Base-by-base conservation (phyloP, 352 stramenopile species). In the Phytophthora meadii region DNA sequence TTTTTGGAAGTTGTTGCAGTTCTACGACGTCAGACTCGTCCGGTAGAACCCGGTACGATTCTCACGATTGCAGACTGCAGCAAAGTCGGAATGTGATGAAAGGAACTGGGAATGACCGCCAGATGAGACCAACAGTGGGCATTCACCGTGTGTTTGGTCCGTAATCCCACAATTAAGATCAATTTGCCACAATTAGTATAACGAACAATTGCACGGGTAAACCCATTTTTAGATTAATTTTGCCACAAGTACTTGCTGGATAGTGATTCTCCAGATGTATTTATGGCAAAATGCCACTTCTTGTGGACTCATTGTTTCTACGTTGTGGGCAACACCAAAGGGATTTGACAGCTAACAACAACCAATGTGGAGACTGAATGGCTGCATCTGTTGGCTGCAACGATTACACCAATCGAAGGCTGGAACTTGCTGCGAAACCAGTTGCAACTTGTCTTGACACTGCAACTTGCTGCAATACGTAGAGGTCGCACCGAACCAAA, bases 301-400 rank as follows among this genome's bases (percentile, higher is more conserved):
- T 65, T 59, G 61, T 54, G 53, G 52, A 63, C 60, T 64, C 61
- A 58, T 53, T 55, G 60, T 63, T 68, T 68, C 51, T 63, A 56
- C 52, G 45, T 68, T 61, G 52, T 48, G 5, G 52, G 27, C 61
- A 46, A 64, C 25, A 22, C 14, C 19, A 30, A 54, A 40, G n/a
- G 36, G 36, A 54, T 64, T 68, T 68, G 62, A 54, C 51, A 48
- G 10, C 8, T 5, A 24, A 15, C n/a, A 19, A 30, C 44, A 17
- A 50, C 55, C 55, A 70, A 70, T 70, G 50, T 44, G 41, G n/a
- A 36, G 50, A 15, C 25, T 10, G 47, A 22, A 61, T 25, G 25
- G 36, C 25, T 68, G 40, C 61, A 68, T 40, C 61, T 68, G 61
- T 36, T 52, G 55, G 46, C 14, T 55, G 17, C 30, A 15, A 27